These are phyloP conservation scores for Hyaloscypha hepaticicola DNA, from an alignment of 495 filamentous ascomycete genomes.

Conservation along the genomic window DNA sequence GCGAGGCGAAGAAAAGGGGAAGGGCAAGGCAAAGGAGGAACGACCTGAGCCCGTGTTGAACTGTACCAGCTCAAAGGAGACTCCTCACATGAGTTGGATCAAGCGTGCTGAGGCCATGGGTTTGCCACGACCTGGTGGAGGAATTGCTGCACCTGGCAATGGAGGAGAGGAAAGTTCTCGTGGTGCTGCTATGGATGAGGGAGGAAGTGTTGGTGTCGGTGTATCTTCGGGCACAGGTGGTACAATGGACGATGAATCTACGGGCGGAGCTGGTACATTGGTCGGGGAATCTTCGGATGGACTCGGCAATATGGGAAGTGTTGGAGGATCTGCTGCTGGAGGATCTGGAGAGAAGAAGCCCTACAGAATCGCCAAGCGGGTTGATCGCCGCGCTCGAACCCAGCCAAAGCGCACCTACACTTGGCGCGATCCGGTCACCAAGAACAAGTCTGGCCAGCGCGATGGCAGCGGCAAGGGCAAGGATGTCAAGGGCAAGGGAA, in stretches of 20 bases:
- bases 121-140: background rate
- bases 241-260: background rate
- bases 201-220: no score
- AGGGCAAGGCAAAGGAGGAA: background rate
- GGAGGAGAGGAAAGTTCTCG: no score
- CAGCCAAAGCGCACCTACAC: background rate
- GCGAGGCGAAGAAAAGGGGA: background rate
- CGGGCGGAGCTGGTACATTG: background rate
- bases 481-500: background rate
- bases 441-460: background rate
- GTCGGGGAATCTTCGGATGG: background rate
- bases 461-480: background rate
- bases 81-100: background rate
- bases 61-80: background rate
- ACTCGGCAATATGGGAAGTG: background rate
- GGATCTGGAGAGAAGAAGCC: background rate
- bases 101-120: background rate
- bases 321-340: no score
- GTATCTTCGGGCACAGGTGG: background rate
- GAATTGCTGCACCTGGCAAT: no score
- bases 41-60: background rate
- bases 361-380: background rate
- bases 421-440: background rate
- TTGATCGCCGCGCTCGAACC: background rate
- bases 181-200: no score